These are phyloP conservation scores for Papiliotrema terrestris DNA, from an alignment of 1,284 basidiomycete species.

Conservation along the genomic window DNA sequence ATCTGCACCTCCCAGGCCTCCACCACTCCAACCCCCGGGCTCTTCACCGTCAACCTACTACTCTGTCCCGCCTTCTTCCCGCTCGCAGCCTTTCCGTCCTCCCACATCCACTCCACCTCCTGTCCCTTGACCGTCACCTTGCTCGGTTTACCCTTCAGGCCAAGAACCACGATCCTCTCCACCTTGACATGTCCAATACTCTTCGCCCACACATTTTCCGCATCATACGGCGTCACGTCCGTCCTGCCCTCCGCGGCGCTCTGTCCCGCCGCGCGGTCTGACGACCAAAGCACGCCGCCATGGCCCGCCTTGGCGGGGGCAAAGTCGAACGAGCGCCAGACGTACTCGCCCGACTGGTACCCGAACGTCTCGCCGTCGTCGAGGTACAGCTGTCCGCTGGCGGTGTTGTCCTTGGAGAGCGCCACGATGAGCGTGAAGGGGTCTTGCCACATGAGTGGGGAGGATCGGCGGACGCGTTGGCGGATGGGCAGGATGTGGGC, in stretches of 20 bases:
- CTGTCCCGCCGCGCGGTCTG: conserved; percentile 9
- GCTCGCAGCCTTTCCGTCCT: conserved; percentile 54
- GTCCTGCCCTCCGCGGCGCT: conserved; percentile 8
- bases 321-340: conserved; percentile 75
- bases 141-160: conserved; percentile 61
- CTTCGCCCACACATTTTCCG: conserved; percentile 64
- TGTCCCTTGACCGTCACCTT: conserved; percentile 55
- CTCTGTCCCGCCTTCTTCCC: conserved; percentile 61
- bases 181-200: conserved; percentile 65
- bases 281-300: conserved; percentile 50
- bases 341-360: conserved; percentile 71
- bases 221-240: conserved; percentile 48
- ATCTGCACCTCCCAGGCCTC: conserved; percentile 65
- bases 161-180: conserved; percentile 75
- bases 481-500: conserved; percentile 85
- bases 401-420: conserved; percentile 62
- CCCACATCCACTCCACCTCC: conserved; percentile 55
- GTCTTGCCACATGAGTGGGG: conserved; percentile 82
- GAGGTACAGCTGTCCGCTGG: conserved; percentile 83
- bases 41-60: conserved; percentile 69
- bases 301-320: conserved; percentile 23
- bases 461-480: conserved; percentile 79
- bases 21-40: conserved; percentile 64
- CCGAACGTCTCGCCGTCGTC: conserved; percentile 89
- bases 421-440: conserved; percentile 90